Percentiles rank a stretch among this genome's conserved stretches.
These are phyloP conservation scores for Chaetomium sp. DNA, from an alignment of 2,329 filamentous ascomycete genomes.

Conservation along the genomic window DNA sequence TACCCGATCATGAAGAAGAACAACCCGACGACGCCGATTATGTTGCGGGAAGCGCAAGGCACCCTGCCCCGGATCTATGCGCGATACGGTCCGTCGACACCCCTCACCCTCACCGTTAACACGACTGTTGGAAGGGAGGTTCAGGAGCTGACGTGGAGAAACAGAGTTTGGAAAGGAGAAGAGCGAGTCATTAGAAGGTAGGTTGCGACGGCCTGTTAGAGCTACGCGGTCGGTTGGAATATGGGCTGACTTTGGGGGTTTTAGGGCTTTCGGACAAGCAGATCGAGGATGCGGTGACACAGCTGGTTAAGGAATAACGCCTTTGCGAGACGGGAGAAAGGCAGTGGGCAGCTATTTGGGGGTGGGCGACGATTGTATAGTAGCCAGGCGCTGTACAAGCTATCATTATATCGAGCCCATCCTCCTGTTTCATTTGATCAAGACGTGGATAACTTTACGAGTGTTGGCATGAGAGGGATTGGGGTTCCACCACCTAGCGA, in stretches of 20 bases:
- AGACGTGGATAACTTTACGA: too few species aligned
- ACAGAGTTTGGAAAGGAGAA: conserved; percentile 52
- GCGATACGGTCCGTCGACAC: conserved; percentile 66
- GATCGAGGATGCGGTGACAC: conserved; percentile 52
- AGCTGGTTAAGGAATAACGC: conserved; percentile 43
- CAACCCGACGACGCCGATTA: conserved; percentile 88
- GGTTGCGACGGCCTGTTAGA: neutral
- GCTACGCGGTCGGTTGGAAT: neutral
- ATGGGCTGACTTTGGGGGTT: conserved; percentile 7
- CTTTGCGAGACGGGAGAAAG: neutral
- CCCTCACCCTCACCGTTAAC: too few species aligned
- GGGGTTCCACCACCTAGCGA: too few species aligned
- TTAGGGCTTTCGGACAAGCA: conserved; percentile 52
- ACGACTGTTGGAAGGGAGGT: too few species aligned
- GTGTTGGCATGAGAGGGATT: too few species aligned
- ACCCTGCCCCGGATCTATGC: conserved; percentile 83
- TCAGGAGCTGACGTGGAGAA: neutral
- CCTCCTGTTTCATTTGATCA: neutral
- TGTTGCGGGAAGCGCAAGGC: conserved; percentile 86
- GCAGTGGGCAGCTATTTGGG: neutral
- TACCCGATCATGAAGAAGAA: conserved; percentile 99
- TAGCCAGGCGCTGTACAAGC: conserved; percentile 10
- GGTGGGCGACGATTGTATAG: conserved; percentile 15
- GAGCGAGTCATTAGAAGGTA: conserved; percentile 49
- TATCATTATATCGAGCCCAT: neutral